Percentiles rank a stretch among this genome's conserved stretches.
Conservation (phyloP, 805 yeast species). For the Starmerella apis region DNA sequence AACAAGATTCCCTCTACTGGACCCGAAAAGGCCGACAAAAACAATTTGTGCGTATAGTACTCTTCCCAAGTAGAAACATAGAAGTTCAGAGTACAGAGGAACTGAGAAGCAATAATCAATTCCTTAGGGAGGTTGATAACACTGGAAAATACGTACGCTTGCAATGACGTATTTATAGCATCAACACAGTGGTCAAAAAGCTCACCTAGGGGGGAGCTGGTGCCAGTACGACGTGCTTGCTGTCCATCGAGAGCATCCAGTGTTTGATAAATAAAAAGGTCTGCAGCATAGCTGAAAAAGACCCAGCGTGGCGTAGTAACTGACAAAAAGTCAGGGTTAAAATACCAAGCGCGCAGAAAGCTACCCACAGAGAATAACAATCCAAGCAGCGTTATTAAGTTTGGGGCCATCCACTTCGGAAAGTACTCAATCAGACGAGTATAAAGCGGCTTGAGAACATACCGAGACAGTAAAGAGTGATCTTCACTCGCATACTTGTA, state of each 20-base stretch:
- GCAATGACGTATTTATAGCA: conserved; percentile 68
- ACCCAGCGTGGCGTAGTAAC: conserved; percentile 60
- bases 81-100: conserved; percentile 44
- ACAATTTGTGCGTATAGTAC: conserved; percentile 76
- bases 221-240: conserved; percentile 93
- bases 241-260: conserved; percentile 94
- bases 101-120: conserved; percentile 24
- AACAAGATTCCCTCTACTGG: conserved; percentile 89
- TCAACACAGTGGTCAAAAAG: conserved; percentile 83
- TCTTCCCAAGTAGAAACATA: conserved; percentile 94
- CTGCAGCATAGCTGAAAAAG: conserved; percentile 64
- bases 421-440: conserved; percentile 55
- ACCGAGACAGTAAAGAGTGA: conserved; percentile 64
- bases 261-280: conserved; percentile 82
- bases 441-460: conserved; percentile 78
- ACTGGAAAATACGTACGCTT: conserved; percentile 61
- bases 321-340: conserved; percentile 55
- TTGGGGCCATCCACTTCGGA: conserved; percentile 79
- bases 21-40: conserved; percentile 70
- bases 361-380: conserved; percentile 59
- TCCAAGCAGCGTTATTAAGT: conserved; percentile 73
- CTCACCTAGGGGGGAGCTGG: conserved; percentile 89
- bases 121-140: conserved; percentile 73
- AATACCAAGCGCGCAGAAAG: conserved; percentile 52
- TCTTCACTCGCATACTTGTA: conserved; percentile 50